phyloP scores from a whole-genome alignment of 2,329 filamentous ascomycete species.

The Trichoderma brevicompactum region DNA sequence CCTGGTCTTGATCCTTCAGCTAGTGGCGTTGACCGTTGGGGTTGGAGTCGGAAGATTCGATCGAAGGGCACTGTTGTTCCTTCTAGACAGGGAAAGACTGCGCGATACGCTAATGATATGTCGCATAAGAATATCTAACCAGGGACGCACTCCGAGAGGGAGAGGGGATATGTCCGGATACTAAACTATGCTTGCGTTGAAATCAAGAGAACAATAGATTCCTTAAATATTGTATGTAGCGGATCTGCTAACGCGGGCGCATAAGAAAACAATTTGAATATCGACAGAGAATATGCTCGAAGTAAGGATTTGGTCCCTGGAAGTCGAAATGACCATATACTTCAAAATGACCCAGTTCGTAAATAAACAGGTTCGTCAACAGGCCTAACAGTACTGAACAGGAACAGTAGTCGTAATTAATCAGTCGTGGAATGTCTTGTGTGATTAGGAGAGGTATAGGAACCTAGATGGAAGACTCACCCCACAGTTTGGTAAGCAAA shows the following conservation, averaged over 20 bases:
- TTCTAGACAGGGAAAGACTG: neutral
- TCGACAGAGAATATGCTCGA: neutral
- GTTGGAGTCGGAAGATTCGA: neutral
- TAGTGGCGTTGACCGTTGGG: neutral
- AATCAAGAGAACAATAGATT: neutral
- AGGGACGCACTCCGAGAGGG: neutral
- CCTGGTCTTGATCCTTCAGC: neutral
- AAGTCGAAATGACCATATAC: neutral
- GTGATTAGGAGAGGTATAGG: constrained; percentile 24
- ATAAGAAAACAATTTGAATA: neutral
- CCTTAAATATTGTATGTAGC: neutral
- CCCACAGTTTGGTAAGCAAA: constrained; percentile 19
- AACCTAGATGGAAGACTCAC: constrained; percentile 2
- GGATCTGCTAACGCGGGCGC: constrained; percentile 5
- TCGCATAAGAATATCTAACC: neutral
- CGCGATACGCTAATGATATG: neutral
- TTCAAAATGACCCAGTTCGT: neutral
- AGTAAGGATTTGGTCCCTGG: neutral
- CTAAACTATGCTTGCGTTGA: neutral
- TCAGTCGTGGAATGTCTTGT: constrained; percentile 14
- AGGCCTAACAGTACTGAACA: neutral
- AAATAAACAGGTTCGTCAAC: neutral
- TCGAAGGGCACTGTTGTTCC: neutral
- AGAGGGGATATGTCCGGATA: neutral
- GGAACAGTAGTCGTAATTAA: constrained; percentile 13